Conservation (phyloP, 1,139 yeast genomes). For the Yamadazyma spencermartinsiae region DNA sequence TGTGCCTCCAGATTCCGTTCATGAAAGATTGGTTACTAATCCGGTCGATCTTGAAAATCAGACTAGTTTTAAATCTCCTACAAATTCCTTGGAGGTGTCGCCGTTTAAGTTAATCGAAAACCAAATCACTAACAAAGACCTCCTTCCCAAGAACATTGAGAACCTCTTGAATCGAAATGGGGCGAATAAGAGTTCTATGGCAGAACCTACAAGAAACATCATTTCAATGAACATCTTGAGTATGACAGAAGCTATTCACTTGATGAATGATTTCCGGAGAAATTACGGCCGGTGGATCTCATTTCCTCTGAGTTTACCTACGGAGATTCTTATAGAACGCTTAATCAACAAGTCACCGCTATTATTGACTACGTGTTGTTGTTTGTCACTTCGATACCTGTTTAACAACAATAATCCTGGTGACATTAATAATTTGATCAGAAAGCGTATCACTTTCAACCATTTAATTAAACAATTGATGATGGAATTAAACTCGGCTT, state of each 20-base stretch:
- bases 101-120: conserved; percentile 51
- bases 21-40: conserved; percentile 12
- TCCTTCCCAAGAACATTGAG: conserved; percentile 46
- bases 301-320: conserved; percentile 56
- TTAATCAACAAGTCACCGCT: conserved; percentile 59
- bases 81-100: conserved; percentile 44
- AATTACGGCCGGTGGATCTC: conserved; percentile 80
- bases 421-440: conserved; percentile 20
- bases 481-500: conserved; percentile 46
- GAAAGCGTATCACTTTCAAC: conserved; percentile 24
- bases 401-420: conserved; percentile 26
- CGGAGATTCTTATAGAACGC: conserved; percentile 51
- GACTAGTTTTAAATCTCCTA: conserved; percentile 39
- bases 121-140: conserved; percentile 23
- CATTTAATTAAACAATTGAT: conserved; percentile 30
- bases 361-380: conserved; percentile 65
- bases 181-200: not conserved
- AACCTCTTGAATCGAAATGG: conserved; percentile 35
- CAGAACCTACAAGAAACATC: conserved; percentile 10
- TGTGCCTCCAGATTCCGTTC: not conserved
- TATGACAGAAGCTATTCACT: conserved; percentile 45
- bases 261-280: conserved; percentile 60
- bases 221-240: conserved; percentile 52
- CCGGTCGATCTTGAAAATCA: conserved; percentile 20
- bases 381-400: conserved; percentile 55